Evolutionary conservation across 306 rosid species (phyloP).

Genomic region (Acacia crassicarpa): DNA sequence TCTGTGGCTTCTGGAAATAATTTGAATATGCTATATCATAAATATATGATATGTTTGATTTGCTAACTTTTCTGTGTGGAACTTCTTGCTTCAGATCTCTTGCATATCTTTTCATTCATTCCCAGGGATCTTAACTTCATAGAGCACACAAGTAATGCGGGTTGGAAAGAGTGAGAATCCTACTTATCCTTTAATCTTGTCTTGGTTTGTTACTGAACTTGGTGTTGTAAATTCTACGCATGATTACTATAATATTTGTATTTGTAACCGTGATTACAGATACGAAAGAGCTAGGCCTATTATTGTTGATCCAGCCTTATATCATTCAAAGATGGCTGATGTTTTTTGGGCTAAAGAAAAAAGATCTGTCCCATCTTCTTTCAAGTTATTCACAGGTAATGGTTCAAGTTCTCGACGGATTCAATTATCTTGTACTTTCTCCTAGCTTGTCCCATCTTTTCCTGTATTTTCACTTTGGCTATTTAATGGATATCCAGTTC

Average conservation of each 20-base stretch:
- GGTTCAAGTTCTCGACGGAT: neutral
- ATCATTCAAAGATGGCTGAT: slow-evolving; percentile 71
- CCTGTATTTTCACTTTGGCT: neutral
- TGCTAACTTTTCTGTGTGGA: slow-evolving; percentile 27
- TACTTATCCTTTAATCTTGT: slow-evolving; percentile 17
- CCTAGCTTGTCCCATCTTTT: neutral
- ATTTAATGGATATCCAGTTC: neutral
- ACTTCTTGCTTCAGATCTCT: slow-evolving; percentile 59
- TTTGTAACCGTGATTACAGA: slow-evolving; percentile 40
- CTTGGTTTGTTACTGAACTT: slow-evolving; percentile 13
- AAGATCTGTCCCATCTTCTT: slow-evolving; percentile 81
- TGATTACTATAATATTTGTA: slow-evolving; percentile 5
- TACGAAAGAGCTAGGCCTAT: slow-evolving; percentile 79
- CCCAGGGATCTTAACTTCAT: slow-evolving; percentile 85
- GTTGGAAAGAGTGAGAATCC: slow-evolving; percentile 90
- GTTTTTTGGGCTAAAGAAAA: slow-evolving; percentile 89
- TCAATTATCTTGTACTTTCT: slow-evolving; percentile 14
- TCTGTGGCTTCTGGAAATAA: neutral
- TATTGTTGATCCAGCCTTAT: slow-evolving; percentile 82
- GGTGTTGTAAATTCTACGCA: neutral
- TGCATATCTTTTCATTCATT: slow-evolving; percentile 85
- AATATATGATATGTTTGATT: neutral
- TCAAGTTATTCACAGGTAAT: slow-evolving; percentile 87
- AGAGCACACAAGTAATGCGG: slow-evolving; percentile 85
- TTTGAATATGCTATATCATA: slow-evolving; percentile 13